These are phyloP conservation scores for Zymoseptoria brevis DNA, from an alignment of 2,329 filamentous ascomycete species.

Conservation along the genomic window DNA sequence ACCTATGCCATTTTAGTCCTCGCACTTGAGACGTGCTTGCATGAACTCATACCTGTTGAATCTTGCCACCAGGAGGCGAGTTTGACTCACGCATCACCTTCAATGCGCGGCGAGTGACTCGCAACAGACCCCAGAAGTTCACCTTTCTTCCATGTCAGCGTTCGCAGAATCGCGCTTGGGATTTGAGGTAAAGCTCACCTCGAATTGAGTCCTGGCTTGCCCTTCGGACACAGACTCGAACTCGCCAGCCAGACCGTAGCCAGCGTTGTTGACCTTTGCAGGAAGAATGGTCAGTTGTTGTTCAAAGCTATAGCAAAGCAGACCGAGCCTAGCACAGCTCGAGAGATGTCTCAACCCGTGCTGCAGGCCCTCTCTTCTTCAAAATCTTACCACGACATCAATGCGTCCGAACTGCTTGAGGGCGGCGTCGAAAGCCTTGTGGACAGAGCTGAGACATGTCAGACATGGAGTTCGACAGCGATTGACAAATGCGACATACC, in stretches of 20 bases:
- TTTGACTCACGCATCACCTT: conserved; percentile 39
- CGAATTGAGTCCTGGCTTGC: conserved; percentile 47
- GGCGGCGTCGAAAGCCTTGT: conserved; percentile 39
- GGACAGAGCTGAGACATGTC: conserved; percentile 32
- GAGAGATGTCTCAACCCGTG: not conserved
- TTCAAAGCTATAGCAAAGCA: conserved; percentile 30
- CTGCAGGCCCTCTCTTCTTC: not conserved
- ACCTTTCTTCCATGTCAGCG: conserved; percentile 22
- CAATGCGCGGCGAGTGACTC: conserved; percentile 43
- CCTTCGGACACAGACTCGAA: conserved; percentile 46
- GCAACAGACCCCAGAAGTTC: conserved; percentile 52
- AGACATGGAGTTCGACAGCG: not conserved
- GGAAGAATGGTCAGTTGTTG: not conserved
- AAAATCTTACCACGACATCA: conserved; percentile 41
- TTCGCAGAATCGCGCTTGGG: not conserved
- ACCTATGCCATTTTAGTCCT: not conserved
- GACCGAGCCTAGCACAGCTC: not conserved
- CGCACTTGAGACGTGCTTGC: not conserved
- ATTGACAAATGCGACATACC: conserved; percentile 28
- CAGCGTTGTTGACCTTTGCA: conserved; percentile 44
- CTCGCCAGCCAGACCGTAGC: conserved; percentile 47
- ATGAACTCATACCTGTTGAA: conserved; percentile 42
- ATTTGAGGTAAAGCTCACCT: conserved; percentile 21
- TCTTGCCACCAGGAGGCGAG: conserved; percentile 41
- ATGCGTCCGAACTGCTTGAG: conserved; percentile 46